Base-by-base conservation (phyloP, 768 basidiomycete species). In the Mycena kentingensis region DNA sequence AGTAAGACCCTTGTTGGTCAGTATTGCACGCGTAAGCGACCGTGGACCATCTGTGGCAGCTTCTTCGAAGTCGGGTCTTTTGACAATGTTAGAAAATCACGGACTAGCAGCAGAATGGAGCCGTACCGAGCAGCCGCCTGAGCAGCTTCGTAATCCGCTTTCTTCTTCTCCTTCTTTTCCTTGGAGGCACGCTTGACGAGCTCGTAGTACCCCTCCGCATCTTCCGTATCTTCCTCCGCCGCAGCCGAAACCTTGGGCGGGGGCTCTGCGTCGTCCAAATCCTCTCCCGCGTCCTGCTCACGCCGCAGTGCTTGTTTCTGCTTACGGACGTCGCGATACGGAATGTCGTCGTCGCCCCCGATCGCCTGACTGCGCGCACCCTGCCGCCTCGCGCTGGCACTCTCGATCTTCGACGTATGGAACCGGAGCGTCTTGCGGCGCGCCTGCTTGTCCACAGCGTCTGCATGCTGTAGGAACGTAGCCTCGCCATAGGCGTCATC, bases 321-420 rank as follows among this genome's bases (percentile, higher is more conserved):
- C 65, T 81, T 85, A 71, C 77, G 78, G 43, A 87, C 75, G 63
- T 92, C 89, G 37, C 84, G 80, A 63, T 95, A 92, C 16, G 97
- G 97, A 41, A 98, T 77, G 64, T 99, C 97, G 63, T 98, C 96
- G 65, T 99, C 97, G 16, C 97, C 97, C 26, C 90, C 88, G 46
- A 84, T 67, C 4, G 88, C 83, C 22, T 78, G 80, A 55, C 73
- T 78, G 51, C 90, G 77, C 5, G 92, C 93, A 25, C 82, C 83
- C 50, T 84, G 81, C 48, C 95, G 80, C 54, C 89, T 77, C 11
- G 87, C 83, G 47, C 84, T 81, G 5, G 91, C 82, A 51, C 85
- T 85, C 65, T 91, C 91, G 62, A 99, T 95, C 66, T 88, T 90
- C 48, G 90, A 82, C 4, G 93, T 93, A 70, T 98, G 91, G 83